phyloP scores from a whole-genome alignment of 176 grass and related monocot species.

The Melocanna baccifera region DNA sequence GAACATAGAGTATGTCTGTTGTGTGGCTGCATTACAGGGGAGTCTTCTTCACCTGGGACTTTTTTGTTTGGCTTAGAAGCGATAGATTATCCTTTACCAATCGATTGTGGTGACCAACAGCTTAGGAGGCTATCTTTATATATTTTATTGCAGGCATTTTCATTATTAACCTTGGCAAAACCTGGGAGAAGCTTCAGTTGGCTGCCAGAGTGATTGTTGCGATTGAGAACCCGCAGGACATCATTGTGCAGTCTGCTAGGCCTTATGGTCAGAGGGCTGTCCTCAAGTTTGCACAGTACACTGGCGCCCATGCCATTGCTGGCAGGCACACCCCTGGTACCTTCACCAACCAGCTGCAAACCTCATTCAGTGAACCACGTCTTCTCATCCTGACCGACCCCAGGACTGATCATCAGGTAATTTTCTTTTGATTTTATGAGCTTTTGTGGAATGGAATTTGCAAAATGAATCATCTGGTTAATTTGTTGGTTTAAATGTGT shows the following conservation, averaged over 20 bases:
- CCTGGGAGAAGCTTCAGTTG: constrained; percentile 70
- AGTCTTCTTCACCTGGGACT: neutral
- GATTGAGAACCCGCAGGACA: constrained; percentile 72
- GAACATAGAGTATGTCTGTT: neutral
- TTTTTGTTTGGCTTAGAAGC: neutral
- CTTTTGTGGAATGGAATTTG: neutral
- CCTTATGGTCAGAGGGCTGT: constrained; percentile 76
- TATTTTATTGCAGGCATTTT: constrained; percentile 44
- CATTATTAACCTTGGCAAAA: constrained; percentile 74
- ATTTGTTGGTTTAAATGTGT: neutral
- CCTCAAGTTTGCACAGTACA: constrained; percentile 79
- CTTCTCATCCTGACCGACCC: constrained; percentile 78
- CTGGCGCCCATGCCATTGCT: constrained; percentile 72
- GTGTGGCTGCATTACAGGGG: neutral
- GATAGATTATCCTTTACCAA: neutral
- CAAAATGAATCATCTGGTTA: neutral
- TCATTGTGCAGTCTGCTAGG: constrained; percentile 76
- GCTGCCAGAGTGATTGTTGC: constrained; percentile 69
- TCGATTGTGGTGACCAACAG: neutral
- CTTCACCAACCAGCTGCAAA: constrained; percentile 77
- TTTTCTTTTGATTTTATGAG: neutral
- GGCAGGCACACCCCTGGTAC: constrained; percentile 80
- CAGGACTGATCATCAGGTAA: constrained; percentile 70
- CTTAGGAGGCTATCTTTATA: neutral
- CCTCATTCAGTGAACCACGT: constrained; percentile 71